phyloP scores from a whole-genome alignment of 140 eudicot genomes.

The Cichorium intybus region DNA sequence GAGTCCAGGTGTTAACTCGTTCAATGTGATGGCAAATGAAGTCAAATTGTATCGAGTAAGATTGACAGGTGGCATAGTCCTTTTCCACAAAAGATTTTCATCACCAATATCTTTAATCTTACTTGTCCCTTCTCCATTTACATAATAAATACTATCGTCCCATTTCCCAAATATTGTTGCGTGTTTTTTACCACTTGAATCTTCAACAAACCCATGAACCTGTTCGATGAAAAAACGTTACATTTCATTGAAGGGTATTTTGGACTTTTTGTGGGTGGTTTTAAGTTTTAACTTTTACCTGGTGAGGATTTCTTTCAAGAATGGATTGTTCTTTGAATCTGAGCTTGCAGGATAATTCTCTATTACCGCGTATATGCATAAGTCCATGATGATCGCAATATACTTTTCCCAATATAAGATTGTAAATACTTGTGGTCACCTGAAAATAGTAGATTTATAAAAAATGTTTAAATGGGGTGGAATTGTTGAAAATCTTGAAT shows the following conservation, averaged over 20 bases:
- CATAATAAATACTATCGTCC: conserved; percentile 78
- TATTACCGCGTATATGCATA: conserved; percentile 52
- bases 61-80: conserved; percentile 62
- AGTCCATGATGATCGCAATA: conserved; percentile 65
- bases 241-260: no score
- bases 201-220: conserved; percentile 86
- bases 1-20: conserved; percentile 58
- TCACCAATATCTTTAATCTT: conserved; percentile 45
- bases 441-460: no score
- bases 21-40: conserved; percentile 79
- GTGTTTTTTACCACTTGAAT: conserved; percentile 55
- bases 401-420: conserved; percentile 59
- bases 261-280: no score
- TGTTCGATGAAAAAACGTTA: conserved; percentile 19
- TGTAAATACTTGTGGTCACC: conserved; percentile 62
- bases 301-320: conserved; percentile 63
- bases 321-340: conserved; percentile 61
- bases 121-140: conserved; percentile 53
- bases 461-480: background rate
- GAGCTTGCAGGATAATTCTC: conserved; percentile 52
- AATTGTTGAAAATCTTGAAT: background rate
- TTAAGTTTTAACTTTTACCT: no score
- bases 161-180: conserved; percentile 77
- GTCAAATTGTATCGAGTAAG: conserved; percentile 81
- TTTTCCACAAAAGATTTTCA: conserved; percentile 68